phyloP scores from a whole-genome alignment of 345 rosid species.

The Populus tremula region DNA sequence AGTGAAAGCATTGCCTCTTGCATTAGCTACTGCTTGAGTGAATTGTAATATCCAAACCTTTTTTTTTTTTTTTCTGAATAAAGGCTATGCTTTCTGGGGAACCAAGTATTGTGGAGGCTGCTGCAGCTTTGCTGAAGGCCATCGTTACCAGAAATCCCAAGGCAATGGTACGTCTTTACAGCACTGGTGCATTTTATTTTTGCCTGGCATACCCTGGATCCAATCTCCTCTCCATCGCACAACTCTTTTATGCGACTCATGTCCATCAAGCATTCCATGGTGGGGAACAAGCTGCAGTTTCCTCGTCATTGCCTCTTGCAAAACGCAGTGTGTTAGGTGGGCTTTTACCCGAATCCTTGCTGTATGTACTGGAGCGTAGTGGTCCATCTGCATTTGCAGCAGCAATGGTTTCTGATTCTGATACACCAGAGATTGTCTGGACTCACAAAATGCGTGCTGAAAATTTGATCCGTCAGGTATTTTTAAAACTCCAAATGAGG shows the following conservation, averaged over 20 bases:
- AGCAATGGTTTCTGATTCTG: conserved; percentile 98
- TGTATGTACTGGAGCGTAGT: conserved; percentile 96
- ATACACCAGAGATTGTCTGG: conserved; percentile 98
- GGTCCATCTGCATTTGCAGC: conserved; percentile 97
- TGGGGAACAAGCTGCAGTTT: conserved; percentile 99
- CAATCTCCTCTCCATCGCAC: conserved; percentile 82
- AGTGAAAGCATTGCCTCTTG: neutral
- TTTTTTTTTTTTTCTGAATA: conserved; percentile 15
- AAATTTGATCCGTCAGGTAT: conserved; percentile 92
- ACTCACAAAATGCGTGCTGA: conserved; percentile 99
- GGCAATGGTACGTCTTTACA: conserved; percentile 94
- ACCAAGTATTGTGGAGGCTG: conserved; percentile 92
- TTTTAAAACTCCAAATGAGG: conserved; percentile 9
- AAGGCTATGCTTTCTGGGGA: conserved; percentile 96
- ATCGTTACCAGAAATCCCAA: conserved; percentile 96
- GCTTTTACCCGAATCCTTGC: conserved; percentile 93
- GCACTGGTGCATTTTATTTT: conserved; percentile 95
- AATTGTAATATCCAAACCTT: conserved; percentile 1
- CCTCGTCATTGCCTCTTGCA: conserved; percentile 91
- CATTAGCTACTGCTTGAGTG: neutral
- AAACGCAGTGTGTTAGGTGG: conserved; percentile 98
- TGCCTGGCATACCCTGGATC: conserved; percentile 98
- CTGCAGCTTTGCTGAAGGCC: conserved; percentile 90
- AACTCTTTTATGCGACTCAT: conserved; percentile 86
- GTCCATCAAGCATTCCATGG: conserved; percentile 99